phyloP scores from a whole-genome alignment of 495 filamentous ascomycete species.

The Haplographium delicatum region DNA sequence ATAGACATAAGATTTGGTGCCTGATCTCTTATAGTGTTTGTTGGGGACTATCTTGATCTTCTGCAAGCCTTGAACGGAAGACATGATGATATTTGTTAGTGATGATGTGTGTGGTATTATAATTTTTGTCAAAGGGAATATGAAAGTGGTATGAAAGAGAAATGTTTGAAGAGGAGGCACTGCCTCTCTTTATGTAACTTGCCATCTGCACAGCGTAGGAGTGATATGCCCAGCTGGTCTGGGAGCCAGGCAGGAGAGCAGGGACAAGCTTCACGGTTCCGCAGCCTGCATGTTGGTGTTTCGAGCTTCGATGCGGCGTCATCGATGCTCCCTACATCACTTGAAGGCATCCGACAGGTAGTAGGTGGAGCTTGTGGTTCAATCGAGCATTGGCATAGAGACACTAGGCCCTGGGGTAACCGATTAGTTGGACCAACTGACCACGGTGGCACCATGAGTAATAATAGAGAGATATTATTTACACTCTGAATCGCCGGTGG shows the following conservation, averaged over 20 bases:
- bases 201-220: not conserved
- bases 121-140: not conserved
- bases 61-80: slow-evolving; percentile 31
- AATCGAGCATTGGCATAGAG: not conserved
- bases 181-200: slow-evolving; percentile 2
- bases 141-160: not conserved
- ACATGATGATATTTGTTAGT: slow-evolving; percentile 18
- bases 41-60: slow-evolving; percentile 56
- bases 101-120: not conserved
- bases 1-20: slow-evolving; percentile 68
- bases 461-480: too few relatives aligned
- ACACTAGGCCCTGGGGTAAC: too few relatives aligned
- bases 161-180: not conserved
- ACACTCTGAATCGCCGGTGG: too few relatives aligned
- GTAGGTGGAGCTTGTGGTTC: slow-evolving; percentile 4
- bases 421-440: too few relatives aligned
- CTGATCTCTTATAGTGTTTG: slow-evolving; percentile 56
- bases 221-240: slow-evolving; percentile 1
- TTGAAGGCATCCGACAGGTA: not conserved
- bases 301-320: slow-evolving; percentile 11
- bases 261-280: not conserved
- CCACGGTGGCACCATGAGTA: too few relatives aligned
- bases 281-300: slow-evolving; percentile 6
- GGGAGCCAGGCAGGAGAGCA: not conserved
- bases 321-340: slow-evolving; percentile 4